phyloP scores from a whole-genome alignment of 1,284 basidiomycete species.

The Ceratobasidium sp. region DNA sequence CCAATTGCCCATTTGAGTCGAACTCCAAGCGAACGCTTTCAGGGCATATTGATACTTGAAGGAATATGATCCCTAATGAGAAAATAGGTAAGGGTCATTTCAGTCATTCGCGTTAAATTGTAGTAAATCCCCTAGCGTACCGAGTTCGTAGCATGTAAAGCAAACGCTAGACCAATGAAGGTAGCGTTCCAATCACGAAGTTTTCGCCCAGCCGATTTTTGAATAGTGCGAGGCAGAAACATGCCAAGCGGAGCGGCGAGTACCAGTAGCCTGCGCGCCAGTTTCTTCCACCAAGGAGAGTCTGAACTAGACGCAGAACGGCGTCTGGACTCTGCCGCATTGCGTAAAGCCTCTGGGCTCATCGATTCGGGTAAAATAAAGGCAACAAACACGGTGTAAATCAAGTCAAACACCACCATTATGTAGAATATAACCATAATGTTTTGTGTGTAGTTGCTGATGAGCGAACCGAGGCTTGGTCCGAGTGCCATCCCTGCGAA shows the following conservation, averaged over 20 bases:
- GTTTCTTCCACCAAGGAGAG: slow-evolving; percentile 16
- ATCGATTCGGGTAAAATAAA: slow-evolving; percentile 84
- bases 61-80: slow-evolving; percentile 66
- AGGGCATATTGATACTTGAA: slow-evolving; percentile 81
- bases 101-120: background rate
- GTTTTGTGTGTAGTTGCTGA: slow-evolving; percentile 71
- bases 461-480: slow-evolving; percentile 75
- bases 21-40: slow-evolving; percentile 77
- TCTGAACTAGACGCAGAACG: background rate
- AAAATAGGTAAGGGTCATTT: slow-evolving; percentile 27
- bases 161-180: slow-evolving; percentile 67
- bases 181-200: slow-evolving; percentile 77
- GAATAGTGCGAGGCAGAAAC: slow-evolving; percentile 66
- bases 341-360: slow-evolving; percentile 53
- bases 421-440: slow-evolving; percentile 81
- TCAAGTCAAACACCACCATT: slow-evolving; percentile 63
- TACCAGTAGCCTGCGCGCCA: slow-evolving; percentile 42
- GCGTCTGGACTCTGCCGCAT: slow-evolving; percentile 31
- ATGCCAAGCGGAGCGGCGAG: slow-evolving; percentile 77
- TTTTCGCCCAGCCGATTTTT: slow-evolving; percentile 49
- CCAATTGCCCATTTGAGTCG: slow-evolving; percentile 80
- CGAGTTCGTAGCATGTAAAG: slow-evolving; percentile 40
- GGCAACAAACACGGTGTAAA: slow-evolving; percentile 68
- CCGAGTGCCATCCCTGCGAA: slow-evolving; percentile 81
- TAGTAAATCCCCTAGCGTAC: background rate